Percentiles rank a stretch among this genome's conserved stretches.
These are phyloP conservation scores for Salix caprea DNA, from an alignment of 345 rosid species.

Conservation along the genomic window DNA sequence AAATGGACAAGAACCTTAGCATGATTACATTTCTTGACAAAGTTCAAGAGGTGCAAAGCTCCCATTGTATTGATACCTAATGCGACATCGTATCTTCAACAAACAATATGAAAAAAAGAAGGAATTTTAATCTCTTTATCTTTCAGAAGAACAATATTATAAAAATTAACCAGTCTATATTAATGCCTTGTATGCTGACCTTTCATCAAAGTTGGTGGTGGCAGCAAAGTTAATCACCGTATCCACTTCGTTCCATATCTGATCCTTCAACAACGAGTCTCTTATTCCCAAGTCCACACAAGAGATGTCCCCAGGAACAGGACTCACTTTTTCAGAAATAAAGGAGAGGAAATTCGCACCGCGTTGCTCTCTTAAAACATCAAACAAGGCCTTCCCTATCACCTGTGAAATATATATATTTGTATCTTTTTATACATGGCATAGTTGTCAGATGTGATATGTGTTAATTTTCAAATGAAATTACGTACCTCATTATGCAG, in stretches of 20 bases:
- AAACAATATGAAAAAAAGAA: no score
- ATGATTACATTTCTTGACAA: conserved; percentile 41
- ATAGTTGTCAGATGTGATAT: no score
- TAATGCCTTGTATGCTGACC: conserved; percentile 20
- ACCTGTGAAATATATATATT: no score
- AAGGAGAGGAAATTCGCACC: neutral
- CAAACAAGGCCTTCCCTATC: no score
- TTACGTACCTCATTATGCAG: no score
- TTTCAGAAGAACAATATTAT: no score
- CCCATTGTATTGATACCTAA: conserved; percentile 52
- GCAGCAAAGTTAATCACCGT: conserved; percentile 59
- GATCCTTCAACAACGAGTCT: conserved; percentile 31
- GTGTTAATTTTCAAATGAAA: no score
- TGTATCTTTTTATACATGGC: no score
- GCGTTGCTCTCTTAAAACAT: no score
- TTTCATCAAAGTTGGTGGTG: conserved; percentile 61
- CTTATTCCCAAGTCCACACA: conserved; percentile 19
- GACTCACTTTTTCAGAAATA: conserved; percentile 23
- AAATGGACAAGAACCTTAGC: conserved; percentile 41
- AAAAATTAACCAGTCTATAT: no score
- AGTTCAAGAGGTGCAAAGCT: conserved; percentile 37
- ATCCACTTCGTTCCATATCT: conserved; percentile 47
- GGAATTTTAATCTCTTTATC: no score
- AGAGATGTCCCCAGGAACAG: conserved; percentile 29
- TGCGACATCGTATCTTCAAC: conserved; percentile 56